These are phyloP conservation scores for Podaxis sp. DNA, from an alignment of 768 basidiomycete species.

Conservation along the genomic window DNA sequence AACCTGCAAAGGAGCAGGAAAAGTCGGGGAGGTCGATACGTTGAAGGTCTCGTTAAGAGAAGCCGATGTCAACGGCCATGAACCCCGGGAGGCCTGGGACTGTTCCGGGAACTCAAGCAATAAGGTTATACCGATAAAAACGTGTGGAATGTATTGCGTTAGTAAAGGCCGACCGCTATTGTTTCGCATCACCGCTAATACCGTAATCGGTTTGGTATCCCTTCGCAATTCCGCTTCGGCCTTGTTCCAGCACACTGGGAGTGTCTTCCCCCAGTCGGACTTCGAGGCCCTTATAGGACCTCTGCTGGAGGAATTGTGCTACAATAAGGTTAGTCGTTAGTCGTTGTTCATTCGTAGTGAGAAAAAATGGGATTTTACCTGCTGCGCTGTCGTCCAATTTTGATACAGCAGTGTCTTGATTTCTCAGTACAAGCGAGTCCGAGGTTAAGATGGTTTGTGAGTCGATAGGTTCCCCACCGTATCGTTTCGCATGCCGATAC, in stretches of 20 bases:
- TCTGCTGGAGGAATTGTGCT: conserved; percentile 72
- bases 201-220: conserved; percentile 69
- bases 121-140: too few relatives aligned
- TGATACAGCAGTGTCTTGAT: conserved; percentile 59
- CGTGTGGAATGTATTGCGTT: not conserved
- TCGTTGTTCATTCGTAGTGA: conserved; percentile 1
- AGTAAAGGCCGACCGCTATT: not conserved
- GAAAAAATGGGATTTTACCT: conserved; percentile 39
- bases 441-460: conserved; percentile 11
- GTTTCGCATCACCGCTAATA: not conserved
- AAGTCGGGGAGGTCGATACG: too few relatives aligned
- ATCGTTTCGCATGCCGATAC: conserved; percentile 77
- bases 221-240: conserved; percentile 84
- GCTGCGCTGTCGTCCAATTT: conserved; percentile 67
- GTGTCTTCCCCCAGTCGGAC: conserved; percentile 72
- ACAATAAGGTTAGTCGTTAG: conserved; percentile 6
- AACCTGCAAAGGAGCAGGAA: too few relatives aligned
- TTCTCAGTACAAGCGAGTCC: conserved; percentile 56
- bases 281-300: conserved; percentile 84
- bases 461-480: conserved; percentile 34
- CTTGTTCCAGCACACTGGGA: conserved; percentile 84
- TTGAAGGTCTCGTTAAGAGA: too few relatives aligned
- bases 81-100: too few relatives aligned
- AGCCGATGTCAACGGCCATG: too few relatives aligned
- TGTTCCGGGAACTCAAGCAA: too few relatives aligned